Percentiles rank a stretch among this genome's conserved stretches.
Conservation (phyloP, 257 asterid species). For the Haberlea rhodopensis region DNA sequence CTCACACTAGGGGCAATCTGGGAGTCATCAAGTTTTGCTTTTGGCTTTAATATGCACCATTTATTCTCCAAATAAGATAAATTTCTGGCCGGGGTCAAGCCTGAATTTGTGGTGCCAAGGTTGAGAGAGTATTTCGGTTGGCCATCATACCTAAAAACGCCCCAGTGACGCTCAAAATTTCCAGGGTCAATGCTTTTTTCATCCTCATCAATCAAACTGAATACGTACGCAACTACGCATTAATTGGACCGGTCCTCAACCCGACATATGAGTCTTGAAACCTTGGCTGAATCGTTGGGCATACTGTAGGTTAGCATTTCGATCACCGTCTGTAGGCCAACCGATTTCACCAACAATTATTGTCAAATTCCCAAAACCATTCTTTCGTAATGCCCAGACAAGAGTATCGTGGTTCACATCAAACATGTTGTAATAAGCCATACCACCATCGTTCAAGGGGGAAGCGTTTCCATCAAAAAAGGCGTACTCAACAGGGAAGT, state of each 20-base stretch:
- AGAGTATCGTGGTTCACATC: slow-evolving; percentile 84
- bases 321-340: slow-evolving; percentile 85
- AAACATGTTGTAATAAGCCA: slow-evolving; percentile 62
- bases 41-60: slow-evolving; percentile 71
- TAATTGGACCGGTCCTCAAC: slow-evolving; percentile 66
- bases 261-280: slow-evolving; percentile 54
- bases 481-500: slow-evolving; percentile 61
- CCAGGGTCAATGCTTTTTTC: slow-evolving; percentile 79
- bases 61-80: slow-evolving; percentile 44
- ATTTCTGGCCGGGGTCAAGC: slow-evolving; percentile 45
- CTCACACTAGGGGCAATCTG: slow-evolving; percentile 61
- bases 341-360: slow-evolving; percentile 75
- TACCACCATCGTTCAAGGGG: slow-evolving; percentile 64
- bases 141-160: slow-evolving; percentile 58
- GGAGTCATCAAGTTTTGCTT: slow-evolving; percentile 40
- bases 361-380: slow-evolving; percentile 61
- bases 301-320: slow-evolving; percentile 48
- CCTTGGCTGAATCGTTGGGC: slow-evolving; percentile 77
- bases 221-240: slow-evolving; percentile 71
- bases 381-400: slow-evolving; percentile 67
- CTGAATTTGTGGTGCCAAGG: slow-evolving; percentile 58
- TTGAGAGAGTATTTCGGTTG: slow-evolving; percentile 59
- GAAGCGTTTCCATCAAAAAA: slow-evolving; percentile 66
- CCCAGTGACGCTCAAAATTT: slow-evolving; percentile 85
- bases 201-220: slow-evolving; percentile 77